Percentiles rank a stretch among this genome's conserved stretches.
Conservation (phyloP, 2,329 filamentous ascomycete genomes). For the Pseudogymnoascus sp. region DNA sequence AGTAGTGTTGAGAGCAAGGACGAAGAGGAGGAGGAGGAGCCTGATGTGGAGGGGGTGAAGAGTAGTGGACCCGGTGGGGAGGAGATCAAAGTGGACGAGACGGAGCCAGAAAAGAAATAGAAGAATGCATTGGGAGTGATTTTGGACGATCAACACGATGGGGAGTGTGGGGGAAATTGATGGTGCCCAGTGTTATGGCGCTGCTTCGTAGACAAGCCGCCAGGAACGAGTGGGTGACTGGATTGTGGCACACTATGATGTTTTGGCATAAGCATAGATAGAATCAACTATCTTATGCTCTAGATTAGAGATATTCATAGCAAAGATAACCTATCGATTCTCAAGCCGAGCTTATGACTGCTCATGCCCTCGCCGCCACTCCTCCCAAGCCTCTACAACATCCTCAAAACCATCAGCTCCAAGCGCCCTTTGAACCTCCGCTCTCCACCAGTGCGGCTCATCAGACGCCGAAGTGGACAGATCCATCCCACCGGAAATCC, state of each 20-base stretch:
- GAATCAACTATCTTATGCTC: neutral
- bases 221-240: neutral
- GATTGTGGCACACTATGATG: neutral
- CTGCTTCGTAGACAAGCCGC: neutral
- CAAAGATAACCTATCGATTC: too few species aligned
- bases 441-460: neutral
- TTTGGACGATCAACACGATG: neutral
- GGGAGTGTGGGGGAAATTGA: neutral
- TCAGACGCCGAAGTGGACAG: neutral
- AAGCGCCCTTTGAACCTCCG: neutral
- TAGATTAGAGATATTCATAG: neutral
- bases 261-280: neutral
- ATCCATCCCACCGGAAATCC: neutral
- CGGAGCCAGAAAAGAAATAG: neutral
- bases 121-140: neutral
- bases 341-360: too few species aligned
- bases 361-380: too few species aligned
- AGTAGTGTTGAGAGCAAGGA: constrained; percentile 53
- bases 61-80: constrained; percentile 23
- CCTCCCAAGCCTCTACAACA: too few species aligned
- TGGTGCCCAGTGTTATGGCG: neutral
- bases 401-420: neutral
- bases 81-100: constrained; percentile 21
- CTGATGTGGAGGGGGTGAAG: constrained; percentile 10
- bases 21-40: constrained; percentile 6